Conservation (phyloP, 176 grass and related monocot species). For the Poa annua region DNA sequence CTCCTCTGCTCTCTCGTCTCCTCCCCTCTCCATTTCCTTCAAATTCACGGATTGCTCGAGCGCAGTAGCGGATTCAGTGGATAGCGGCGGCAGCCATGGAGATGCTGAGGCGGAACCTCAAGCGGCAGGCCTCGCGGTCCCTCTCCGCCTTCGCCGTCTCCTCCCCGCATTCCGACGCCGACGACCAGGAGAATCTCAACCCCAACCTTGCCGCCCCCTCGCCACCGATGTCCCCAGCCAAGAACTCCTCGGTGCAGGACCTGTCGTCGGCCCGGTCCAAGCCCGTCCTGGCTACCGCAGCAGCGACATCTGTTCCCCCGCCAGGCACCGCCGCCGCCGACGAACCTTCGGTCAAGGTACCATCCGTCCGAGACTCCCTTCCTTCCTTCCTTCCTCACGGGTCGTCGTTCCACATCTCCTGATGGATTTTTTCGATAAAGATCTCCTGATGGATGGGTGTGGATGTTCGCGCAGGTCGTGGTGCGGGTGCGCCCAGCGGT, state of each 20-base stretch:
- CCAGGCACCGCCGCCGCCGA: background rate
- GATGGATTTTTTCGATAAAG: too few relatives aligned
- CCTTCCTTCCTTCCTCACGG: background rate
- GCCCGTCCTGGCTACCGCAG: background rate
- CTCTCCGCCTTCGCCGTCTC: slow-evolving; percentile 43
- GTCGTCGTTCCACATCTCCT: background rate
- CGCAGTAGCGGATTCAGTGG: background rate
- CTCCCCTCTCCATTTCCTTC: background rate
- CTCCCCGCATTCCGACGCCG: slow-evolving; percentile 22
- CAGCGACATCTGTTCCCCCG: background rate
- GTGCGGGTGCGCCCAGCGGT: slow-evolving; percentile 58
- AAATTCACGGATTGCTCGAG: background rate
- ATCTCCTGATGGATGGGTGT: slow-evolving; percentile 14
- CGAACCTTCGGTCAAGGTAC: slow-evolving; percentile 50
- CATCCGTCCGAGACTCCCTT: background rate
- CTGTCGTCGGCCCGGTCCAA: slow-evolving; percentile 25
- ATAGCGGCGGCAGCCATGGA: slow-evolving; percentile 31
- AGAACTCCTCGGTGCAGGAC: slow-evolving; percentile 10
- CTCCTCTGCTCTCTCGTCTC: background rate
- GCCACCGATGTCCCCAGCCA: slow-evolving; percentile 40
- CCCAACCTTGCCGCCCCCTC: slow-evolving; percentile 44
- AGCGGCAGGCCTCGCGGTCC: slow-evolving; percentile 53
- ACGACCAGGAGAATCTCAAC: slow-evolving; percentile 57
- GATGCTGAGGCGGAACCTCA: slow-evolving; percentile 55
- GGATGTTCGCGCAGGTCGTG: slow-evolving; percentile 42